Percentiles rank a stretch among this genome's conserved stretches.
Evolutionary conservation across 768 basidiomycete genomes (phyloP).

Genomic region (Suillus paluster): DNA sequence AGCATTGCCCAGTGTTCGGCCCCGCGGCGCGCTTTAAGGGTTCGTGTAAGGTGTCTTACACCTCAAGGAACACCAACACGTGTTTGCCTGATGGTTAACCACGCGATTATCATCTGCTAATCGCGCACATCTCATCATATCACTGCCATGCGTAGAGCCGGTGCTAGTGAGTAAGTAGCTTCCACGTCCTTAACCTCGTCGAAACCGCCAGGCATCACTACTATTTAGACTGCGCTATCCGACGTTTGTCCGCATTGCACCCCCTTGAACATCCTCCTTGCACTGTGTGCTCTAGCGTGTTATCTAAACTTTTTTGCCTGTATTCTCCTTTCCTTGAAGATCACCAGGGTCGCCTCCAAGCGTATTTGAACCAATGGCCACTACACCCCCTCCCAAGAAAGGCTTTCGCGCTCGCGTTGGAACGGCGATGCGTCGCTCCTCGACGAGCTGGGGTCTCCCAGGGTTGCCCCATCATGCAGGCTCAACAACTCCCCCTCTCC

Average conservation of each 20-base stretch:
- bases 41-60: background rate
- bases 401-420: slow-evolving; percentile 65
- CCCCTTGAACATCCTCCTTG: slow-evolving; percentile 16
- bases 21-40: background rate
- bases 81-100: slow-evolving; percentile 33
- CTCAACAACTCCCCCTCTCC: slow-evolving; percentile 30
- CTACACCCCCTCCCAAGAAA: slow-evolving; percentile 39
- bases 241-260: slow-evolving; percentile 24
- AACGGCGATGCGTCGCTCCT: slow-evolving; percentile 62
- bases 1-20: background rate
- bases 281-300: slow-evolving; percentile 15
- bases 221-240: slow-evolving; percentile 34
- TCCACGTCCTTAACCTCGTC: slow-evolving; percentile 36
- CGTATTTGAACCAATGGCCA: slow-evolving; percentile 29
- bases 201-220: slow-evolving; percentile 39
- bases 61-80: slow-evolving; percentile 23
- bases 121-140: slow-evolving; percentile 38
- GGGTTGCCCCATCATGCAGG: slow-evolving; percentile 34
- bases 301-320: background rate
- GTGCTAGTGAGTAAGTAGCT: slow-evolving; percentile 20
- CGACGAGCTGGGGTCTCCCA: slow-evolving; percentile 53
- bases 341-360: background rate
- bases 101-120: slow-evolving; percentile 41
- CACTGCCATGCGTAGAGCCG: slow-evolving; percentile 25
- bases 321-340: slow-evolving; percentile 8